Conservation (phyloP, 495 filamentous ascomycete species). For the Terfezia boudieri region DNA sequence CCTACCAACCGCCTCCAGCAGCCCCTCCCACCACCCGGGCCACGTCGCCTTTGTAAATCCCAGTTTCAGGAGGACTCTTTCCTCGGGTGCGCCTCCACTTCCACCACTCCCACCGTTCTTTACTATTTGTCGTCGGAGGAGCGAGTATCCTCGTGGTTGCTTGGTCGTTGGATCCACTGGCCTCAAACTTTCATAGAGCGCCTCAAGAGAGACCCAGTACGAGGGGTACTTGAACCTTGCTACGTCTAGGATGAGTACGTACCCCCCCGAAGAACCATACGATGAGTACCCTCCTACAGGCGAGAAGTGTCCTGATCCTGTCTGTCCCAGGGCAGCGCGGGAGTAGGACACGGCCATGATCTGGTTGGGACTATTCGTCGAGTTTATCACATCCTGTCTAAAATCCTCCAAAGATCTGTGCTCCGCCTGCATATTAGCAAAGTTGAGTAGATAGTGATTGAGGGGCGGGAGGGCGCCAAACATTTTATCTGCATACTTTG, state of each 20-base stretch:
- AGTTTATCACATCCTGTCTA: conserved; percentile 9
- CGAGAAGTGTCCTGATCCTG: conserved; percentile 16
- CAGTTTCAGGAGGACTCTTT: not conserved
- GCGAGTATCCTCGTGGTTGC: conserved; percentile 15
- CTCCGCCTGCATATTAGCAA: too few species aligned
- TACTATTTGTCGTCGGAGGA: conserved; percentile 5
- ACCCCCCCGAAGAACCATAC: conserved; percentile 8
- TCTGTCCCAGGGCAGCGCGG: conserved; percentile 15
- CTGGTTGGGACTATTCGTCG: conserved; percentile 6
- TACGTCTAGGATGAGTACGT: conserved; percentile 17
- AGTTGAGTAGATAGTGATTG: too few species aligned
- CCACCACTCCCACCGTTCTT: too few species aligned
- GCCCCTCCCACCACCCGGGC: conserved; percentile 6
- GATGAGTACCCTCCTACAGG: conserved; percentile 15
- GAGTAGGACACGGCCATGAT: conserved; percentile 17
- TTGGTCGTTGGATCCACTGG: conserved; percentile 11
- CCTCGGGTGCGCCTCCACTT: not conserved
- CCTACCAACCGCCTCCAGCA: not conserved
- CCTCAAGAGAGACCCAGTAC: conserved; percentile 14
- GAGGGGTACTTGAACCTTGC: conserved; percentile 14
- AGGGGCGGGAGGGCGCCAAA: not conserved
- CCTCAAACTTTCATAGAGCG: conserved; percentile 10
- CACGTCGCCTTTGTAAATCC: conserved; percentile 10
- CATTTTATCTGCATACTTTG: conserved; percentile 14
- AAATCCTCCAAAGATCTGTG: conserved; percentile 13